Percentiles rank a stretch among this genome's conserved stretches.
Conservation (phyloP, 192 early-diverging fungal genomes). For the Rhizophagus clarus region DNA sequence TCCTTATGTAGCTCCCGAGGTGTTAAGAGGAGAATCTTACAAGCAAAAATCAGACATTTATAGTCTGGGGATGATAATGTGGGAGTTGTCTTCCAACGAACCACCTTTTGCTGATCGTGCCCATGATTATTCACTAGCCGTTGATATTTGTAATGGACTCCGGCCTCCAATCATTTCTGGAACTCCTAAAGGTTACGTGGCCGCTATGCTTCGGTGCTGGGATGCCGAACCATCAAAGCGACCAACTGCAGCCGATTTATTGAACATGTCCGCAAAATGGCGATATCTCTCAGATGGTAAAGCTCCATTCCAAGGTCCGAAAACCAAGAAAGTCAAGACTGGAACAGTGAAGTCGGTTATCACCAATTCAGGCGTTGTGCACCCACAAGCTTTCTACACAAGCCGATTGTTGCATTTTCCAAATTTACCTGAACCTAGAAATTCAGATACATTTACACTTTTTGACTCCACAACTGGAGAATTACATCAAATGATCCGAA, state of each 20-base stretch:
- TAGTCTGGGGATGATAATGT: constrained; percentile 50
- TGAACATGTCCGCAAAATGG: constrained; percentile 31
- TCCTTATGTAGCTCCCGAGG: constrained; percentile 26
- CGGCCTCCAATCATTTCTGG: constrained; percentile 43
- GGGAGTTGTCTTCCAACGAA: constrained; percentile 47
- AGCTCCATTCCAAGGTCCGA: constrained; percentile 28
- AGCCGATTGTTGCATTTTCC: constrained; percentile 28
- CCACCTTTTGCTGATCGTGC: constrained; percentile 43
- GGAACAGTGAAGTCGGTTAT: not conserved
- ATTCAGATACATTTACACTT: constrained; percentile 19
- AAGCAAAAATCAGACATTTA: constrained; percentile 39
- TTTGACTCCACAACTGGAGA: constrained; percentile 24
- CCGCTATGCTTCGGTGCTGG: constrained; percentile 45
- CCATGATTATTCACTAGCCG: constrained; percentile 35
- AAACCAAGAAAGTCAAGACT: constrained; percentile 10
- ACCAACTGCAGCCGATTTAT: constrained; percentile 37
- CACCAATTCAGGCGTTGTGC: not conserved
- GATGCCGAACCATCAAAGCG: constrained; percentile 38
- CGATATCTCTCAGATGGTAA: constrained; percentile 28
- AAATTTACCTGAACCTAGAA: constrained; percentile 21
- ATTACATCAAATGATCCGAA: constrained; percentile 13
- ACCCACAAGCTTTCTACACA: constrained; percentile 29
- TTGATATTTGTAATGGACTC: constrained; percentile 37
- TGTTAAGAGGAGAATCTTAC: constrained; percentile 14
- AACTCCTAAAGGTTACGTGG: constrained; percentile 41